Base-by-base conservation (phyloP, 768 basidiomycete genomes). In the Heimioporus sp. region DNA sequence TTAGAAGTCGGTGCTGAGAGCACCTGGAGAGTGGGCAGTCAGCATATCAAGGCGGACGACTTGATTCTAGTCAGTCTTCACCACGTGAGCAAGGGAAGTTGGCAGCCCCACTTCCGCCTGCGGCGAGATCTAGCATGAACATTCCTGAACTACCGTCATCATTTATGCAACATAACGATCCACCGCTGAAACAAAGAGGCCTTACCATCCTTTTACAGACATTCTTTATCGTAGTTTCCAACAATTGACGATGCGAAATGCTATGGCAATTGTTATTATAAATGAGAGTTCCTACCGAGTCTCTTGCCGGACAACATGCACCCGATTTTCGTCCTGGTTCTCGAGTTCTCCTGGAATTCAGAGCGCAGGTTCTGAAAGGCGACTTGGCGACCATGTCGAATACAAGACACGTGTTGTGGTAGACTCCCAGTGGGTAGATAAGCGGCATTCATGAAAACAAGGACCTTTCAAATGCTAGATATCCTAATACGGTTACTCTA, bases 41-140 rank as follows among this genome's bases (percentile, higher is more conserved):
- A 70, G 46, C 73, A 76, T 57, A 82, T 90, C 68, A 75, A 70
- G 39, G 68, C 85, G 17, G 83, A 85, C 47, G 81, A 89, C 63
- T 68, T 89, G 51, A 70, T 85, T 49, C 79, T 90, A 40, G 83
- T 88, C 65, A 85, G 85, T 59, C 79, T 88, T 48, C 84, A 87
- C 71, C 87, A 89, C 59, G 87, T 88, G 51, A 87, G 86, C 17
- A 79, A 85, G 72, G 87, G 87, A 30, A 83, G 81, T 58, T 90
- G 87, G 87, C 87, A 88, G 59, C 85, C 85, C 19, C 85, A 87
- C 46, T 68, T 87, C 40, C 77, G 83, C 64, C 73, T 88, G 32
- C 44, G 49, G 21, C 39, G 35, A 37, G 24, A 51, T 13, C 10
- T 57, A 35, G 31, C 10, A 44, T 38, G 47, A 59, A 17, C 21